These are phyloP conservation scores for Kickxella alabastrina DNA, from an alignment of 192 early-diverging fungal species.

Conservation along the genomic window DNA sequence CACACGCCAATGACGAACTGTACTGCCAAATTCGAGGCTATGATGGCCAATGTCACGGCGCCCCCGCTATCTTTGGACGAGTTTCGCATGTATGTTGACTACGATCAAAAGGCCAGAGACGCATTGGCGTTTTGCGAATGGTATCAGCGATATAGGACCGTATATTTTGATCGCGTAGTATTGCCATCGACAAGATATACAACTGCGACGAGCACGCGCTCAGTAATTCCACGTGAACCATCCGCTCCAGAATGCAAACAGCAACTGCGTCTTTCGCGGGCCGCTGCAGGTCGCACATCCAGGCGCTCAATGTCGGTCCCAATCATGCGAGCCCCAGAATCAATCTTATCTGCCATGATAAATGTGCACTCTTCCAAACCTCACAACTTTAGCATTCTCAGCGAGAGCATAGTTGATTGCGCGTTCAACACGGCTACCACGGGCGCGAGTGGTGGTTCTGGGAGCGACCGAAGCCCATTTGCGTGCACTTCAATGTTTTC, in stretches of 20 bases:
- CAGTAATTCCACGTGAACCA: slow-evolving; percentile 9
- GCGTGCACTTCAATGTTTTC: background rate
- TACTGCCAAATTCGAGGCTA: slow-evolving; percentile 30
- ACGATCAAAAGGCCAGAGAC: slow-evolving; percentile 23
- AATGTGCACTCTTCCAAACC: slow-evolving; percentile 12
- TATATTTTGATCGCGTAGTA: slow-evolving; percentile 37
- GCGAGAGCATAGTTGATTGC: slow-evolving; percentile 18
- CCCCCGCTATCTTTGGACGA: slow-evolving; percentile 39
- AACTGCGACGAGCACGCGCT: slow-evolving; percentile 2
- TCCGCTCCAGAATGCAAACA: background rate
- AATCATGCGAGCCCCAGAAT: background rate
- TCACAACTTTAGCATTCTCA: slow-evolving; percentile 24
- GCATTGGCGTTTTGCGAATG: slow-evolving; percentile 46
- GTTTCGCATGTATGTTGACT: slow-evolving; percentile 30
- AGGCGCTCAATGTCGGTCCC: slow-evolving; percentile 20
- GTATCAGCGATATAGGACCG: slow-evolving; percentile 36
- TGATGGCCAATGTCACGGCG: slow-evolving; percentile 35
- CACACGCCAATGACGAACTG: slow-evolving; percentile 7
- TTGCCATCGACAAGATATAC: slow-evolving; percentile 5
- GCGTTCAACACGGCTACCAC: slow-evolving; percentile 25
- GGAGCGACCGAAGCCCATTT: background rate
- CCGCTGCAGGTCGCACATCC: background rate
- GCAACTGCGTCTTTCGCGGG: background rate
- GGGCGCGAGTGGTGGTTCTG: slow-evolving; percentile 1
- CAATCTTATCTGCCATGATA: background rate